Percentiles rank a stretch among this genome's conserved stretches.
phyloP scores from a whole-genome alignment of 257 asterid species.

The Fraxinus cuspidata region DNA sequence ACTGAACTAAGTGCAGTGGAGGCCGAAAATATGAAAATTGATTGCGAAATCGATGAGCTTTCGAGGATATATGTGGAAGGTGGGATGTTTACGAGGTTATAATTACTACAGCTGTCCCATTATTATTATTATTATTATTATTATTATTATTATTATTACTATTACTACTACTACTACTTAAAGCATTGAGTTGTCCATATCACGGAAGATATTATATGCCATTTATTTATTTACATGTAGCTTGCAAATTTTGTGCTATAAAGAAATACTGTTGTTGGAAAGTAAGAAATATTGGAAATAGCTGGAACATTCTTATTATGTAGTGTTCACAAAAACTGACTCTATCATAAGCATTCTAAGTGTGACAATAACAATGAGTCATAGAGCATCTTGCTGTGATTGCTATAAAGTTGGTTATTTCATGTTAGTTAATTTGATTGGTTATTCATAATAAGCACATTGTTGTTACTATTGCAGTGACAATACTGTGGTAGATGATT shows the following conservation, averaged over 20 bases:
- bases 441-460: background rate
- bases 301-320: background rate
- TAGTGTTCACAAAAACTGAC: background rate
- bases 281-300: background rate
- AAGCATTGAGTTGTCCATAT: background rate
- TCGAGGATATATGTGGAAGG: conserved; percentile 55
- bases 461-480: background rate
- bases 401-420: background rate
- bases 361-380: background rate
- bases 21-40: conserved; percentile 48
- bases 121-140: background rate
- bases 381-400: background rate
- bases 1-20: conserved; percentile 57
- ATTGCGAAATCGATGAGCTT: conserved; percentile 56
- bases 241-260: background rate
- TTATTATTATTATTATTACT: no score
- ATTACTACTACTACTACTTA: background rate
- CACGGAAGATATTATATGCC: background rate
- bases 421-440: background rate
- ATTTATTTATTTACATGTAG: background rate
- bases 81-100: conserved; percentile 25
- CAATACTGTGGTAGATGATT: background rate
- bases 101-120: background rate
- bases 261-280: background rate
- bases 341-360: background rate